phyloP scores from a whole-genome alignment of 2,329 filamentous ascomycete species.

The Arthrinium puccinioides region DNA sequence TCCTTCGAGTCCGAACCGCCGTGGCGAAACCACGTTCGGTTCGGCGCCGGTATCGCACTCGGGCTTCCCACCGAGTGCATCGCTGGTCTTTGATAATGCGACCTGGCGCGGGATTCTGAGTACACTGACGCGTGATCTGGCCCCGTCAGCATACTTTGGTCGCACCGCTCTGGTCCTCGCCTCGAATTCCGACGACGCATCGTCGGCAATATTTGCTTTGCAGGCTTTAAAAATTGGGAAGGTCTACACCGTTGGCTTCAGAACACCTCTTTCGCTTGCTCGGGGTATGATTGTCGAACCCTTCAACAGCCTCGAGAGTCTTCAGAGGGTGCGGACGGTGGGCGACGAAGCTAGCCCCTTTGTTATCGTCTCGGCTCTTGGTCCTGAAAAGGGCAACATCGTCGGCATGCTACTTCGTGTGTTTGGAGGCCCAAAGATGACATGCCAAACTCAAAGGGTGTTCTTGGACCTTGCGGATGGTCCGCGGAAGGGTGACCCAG shows the following conservation, averaged over 20 bases:
- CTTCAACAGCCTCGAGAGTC: conserved; percentile 65
- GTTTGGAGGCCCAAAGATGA: conserved; percentile 43
- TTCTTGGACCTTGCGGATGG: conserved; percentile 73
- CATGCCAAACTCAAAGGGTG: conserved; percentile 44
- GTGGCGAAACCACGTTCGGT: conserved; percentile 17
- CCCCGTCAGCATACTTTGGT: conserved; percentile 72
- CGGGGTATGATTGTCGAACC: conserved; percentile 67
- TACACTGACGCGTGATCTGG: conserved; percentile 72
- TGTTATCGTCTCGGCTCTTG: conserved; percentile 72
- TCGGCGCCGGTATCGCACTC: conserved; percentile 6
- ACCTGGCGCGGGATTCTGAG: conserved; percentile 81
- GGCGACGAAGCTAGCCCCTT: conserved; percentile 57
- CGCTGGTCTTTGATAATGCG: conserved; percentile 72
- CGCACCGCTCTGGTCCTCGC: conserved; percentile 71
- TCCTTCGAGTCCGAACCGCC: conserved; percentile 38
- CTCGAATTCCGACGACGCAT: conserved; percentile 66
- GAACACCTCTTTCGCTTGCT: conserved; percentile 53
- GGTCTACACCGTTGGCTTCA: conserved; percentile 80
- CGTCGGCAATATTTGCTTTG: conserved; percentile 71
- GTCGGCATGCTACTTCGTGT: conserved; percentile 72
- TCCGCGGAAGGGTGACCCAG: conserved; percentile 59
- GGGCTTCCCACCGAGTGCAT: conserved; percentile 39
- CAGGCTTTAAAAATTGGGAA: conserved; percentile 68
- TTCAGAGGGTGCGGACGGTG: conserved; percentile 44
- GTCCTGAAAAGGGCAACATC: conserved; percentile 69